Conservation (phyloP, 2,329 filamentous ascomycete genomes). For the Neonectria faginata region DNA sequence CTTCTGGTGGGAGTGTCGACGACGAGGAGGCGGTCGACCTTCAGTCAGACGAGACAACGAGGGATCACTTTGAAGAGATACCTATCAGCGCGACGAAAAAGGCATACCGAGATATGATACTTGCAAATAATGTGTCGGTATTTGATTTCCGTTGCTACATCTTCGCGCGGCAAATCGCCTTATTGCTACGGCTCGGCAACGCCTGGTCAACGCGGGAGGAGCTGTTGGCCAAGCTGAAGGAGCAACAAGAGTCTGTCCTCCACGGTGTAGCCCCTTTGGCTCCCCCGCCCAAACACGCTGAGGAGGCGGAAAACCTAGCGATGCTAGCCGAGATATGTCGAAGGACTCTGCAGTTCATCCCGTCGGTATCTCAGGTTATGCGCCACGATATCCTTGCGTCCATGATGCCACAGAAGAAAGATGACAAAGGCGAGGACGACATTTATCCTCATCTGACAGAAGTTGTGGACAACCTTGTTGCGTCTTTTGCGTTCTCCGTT, state of each 20-base stretch:
- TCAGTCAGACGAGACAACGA: constrained; percentile 56
- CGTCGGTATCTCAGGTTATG: constrained; percentile 81
- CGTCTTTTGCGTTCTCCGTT: constrained; percentile 82
- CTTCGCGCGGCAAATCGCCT: constrained; percentile 86
- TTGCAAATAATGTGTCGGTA: constrained; percentile 93
- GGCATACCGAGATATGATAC: constrained; percentile 89
- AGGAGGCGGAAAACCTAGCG: constrained; percentile 78
- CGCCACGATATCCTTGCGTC: constrained; percentile 80
- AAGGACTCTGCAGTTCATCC: constrained; percentile 85
- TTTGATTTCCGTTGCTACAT: constrained; percentile 97
- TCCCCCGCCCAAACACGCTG: constrained; percentile 60
- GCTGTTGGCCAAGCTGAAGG: constrained; percentile 69
- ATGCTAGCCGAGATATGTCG: constrained; percentile 89
- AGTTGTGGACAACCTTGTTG: constrained; percentile 78
- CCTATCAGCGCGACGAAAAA: constrained; percentile 76
- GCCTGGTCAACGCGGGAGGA: constrained; percentile 72
- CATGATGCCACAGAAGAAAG: constrained; percentile 56
- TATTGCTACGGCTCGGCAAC: constrained; percentile 87
- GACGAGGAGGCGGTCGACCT: constrained; percentile 62
- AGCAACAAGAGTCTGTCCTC: constrained; percentile 70
- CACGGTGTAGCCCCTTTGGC: constrained; percentile 67
- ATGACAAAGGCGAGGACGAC: constrained; percentile 49
- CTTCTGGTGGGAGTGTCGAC: constrained; percentile 47
- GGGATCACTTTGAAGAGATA: constrained; percentile 65
- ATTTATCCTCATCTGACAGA: constrained; percentile 57